Conservation (phyloP, 2,329 filamentous ascomycete genomes). For the Fusarium newnesense region DNA sequence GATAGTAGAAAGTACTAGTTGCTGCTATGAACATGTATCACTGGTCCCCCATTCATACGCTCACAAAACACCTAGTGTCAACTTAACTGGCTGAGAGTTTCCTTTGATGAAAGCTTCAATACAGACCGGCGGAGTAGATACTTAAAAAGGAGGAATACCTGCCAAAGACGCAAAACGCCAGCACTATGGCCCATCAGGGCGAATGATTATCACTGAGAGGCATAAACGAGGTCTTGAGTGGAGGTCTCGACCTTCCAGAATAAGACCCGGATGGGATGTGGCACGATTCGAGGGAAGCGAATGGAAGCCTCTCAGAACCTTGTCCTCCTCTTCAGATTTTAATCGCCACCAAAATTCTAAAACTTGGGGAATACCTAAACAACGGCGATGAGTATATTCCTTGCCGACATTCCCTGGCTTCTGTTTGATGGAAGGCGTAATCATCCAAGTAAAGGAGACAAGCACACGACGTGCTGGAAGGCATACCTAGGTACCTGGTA, state of each 20-base stretch:
- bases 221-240: conserved; percentile 8
- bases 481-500: background rate
- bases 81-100: background rate
- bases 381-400: conserved; percentile 1
- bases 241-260: conserved; percentile 18
- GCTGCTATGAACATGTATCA: background rate
- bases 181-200: background rate
- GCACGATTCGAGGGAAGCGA: conserved; percentile 27
- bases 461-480: conserved; percentile 10
- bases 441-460: conserved; percentile 12
- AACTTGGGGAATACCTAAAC: conserved; percentile 26
- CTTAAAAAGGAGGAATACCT: background rate
- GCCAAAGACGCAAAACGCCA: background rate
- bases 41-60: background rate
- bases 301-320: conserved; percentile 20
- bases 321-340: background rate
- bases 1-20: too few species aligned
- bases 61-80: background rate
- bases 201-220: background rate
- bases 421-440: background rate
- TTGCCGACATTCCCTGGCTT: background rate
- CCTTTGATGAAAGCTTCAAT: background rate
- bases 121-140: background rate
- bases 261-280: conserved; percentile 10
- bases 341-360: conserved; percentile 9